These are phyloP conservation scores for Sporothrix variecibatus DNA, from an alignment of 2,329 filamentous ascomycete species.

Conservation along the genomic window DNA sequence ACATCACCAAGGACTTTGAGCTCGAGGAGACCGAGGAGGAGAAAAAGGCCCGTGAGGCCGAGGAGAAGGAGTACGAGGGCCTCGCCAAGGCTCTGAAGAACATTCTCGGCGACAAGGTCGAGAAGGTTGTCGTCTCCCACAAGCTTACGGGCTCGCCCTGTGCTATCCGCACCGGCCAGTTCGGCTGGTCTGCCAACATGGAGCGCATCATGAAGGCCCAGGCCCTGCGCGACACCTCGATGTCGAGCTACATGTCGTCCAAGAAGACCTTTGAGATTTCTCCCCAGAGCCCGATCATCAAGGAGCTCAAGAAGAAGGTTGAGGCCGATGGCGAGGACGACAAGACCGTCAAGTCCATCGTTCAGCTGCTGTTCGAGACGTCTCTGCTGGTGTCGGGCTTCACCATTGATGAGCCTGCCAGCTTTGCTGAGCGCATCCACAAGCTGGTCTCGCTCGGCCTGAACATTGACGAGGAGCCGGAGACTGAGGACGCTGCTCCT, in stretches of 20 bases:
- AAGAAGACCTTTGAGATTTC: slow-evolving; percentile 99
- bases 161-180: slow-evolving; percentile 98
- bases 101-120: slow-evolving; percentile 97
- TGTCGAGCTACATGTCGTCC: slow-evolving; percentile 99
- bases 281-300: slow-evolving; percentile 95
- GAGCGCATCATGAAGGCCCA: slow-evolving; percentile 99
- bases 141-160: slow-evolving; percentile 94
- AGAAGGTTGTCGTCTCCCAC: slow-evolving; percentile 99
- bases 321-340: slow-evolving; percentile 97
- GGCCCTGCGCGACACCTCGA: slow-evolving; percentile 98
- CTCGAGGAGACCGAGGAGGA: slow-evolving; percentile 99
- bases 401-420: slow-evolving; percentile 98
- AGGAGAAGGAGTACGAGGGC: slow-evolving; percentile 97
- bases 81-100: slow-evolving; percentile 98
- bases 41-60: slow-evolving; percentile 91
- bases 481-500: slow-evolving; percentile 63
- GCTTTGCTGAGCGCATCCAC: slow-evolving; percentile 98
- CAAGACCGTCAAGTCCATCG: slow-evolving; percentile 98
- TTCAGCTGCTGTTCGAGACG: slow-evolving; percentile 97
- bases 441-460: slow-evolving; percentile 97
- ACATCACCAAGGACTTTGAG: slow-evolving; percentile 99
- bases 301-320: slow-evolving; percentile 99
- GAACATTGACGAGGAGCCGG: slow-evolving; percentile 93
- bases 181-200: slow-evolving; percentile 99
- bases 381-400: slow-evolving; percentile 98